phyloP scores from a whole-genome alignment of 768 basidiomycete genomes.

The Agaricus subrufescens region DNA sequence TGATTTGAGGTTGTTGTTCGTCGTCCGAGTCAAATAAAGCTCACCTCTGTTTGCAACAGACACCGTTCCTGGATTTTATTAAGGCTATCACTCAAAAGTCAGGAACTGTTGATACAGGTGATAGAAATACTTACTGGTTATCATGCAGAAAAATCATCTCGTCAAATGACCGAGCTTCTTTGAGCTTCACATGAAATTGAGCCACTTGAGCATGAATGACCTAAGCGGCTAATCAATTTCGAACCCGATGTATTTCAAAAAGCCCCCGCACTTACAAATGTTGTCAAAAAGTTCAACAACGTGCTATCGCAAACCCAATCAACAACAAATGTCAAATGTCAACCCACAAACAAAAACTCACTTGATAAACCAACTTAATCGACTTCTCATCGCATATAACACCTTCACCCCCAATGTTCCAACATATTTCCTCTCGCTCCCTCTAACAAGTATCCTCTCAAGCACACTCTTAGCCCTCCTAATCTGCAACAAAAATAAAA shows the following conservation, averaged over 20 bases:
- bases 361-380: slow-evolving; percentile 84
- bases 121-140: slow-evolving; percentile 43
- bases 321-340: not conserved
- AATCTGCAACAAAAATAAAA: slow-evolving; percentile 70
- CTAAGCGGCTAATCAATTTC: slow-evolving; percentile 27
- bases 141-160: slow-evolving; percentile 70
- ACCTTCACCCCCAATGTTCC: slow-evolving; percentile 49
- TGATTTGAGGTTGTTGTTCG: not conserved
- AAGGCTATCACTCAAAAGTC: slow-evolving; percentile 34
- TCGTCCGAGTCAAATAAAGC: slow-evolving; percentile 2
- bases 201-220: slow-evolving; percentile 63
- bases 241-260: not conserved
- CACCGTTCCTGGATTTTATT: slow-evolving; percentile 58
- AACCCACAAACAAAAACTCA: slow-evolving; percentile 31
- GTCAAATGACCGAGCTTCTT: slow-evolving; percentile 59
- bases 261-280: slow-evolving; percentile 46
- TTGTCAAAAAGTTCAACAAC: slow-evolving; percentile 66
- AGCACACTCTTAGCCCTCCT: slow-evolving; percentile 66
- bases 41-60: slow-evolving; percentile 58
- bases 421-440: slow-evolving; percentile 30
- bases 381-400: slow-evolving; percentile 73
- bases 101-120: not conserved
- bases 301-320: slow-evolving; percentile 32
- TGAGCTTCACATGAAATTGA: slow-evolving; percentile 54
- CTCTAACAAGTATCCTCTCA: slow-evolving; percentile 64